Percentiles rank a stretch among this genome's conserved stretches.
These are phyloP conservation scores for Cercophora newfieldiana DNA, from an alignment of 495 filamentous ascomycete species.

Conservation along the genomic window DNA sequence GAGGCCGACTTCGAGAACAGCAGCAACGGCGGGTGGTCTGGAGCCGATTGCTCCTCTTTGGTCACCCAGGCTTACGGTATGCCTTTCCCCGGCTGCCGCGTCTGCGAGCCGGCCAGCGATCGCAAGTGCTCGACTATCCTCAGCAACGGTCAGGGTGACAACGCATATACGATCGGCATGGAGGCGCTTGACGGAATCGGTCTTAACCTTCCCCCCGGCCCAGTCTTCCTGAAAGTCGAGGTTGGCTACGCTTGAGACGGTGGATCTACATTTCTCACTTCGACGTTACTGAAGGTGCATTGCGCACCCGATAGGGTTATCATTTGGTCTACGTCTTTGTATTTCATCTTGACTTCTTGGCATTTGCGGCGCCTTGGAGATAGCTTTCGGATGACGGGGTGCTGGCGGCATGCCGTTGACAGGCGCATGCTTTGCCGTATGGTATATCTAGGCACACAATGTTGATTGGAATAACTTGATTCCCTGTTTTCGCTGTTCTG, in stretches of 20 bases:
- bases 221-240: constrained; percentile 21
- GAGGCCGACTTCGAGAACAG: constrained; percentile 40
- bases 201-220: constrained; percentile 32
- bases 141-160: constrained; percentile 33
- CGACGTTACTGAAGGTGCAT: constrained; percentile 25
- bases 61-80: constrained; percentile 33
- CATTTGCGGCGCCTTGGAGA: constrained; percentile 1
- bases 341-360: constrained; percentile 6
- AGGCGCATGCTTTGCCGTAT: constrained; percentile 1
- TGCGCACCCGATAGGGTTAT: constrained; percentile 23
- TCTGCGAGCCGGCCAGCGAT: constrained; percentile 24
- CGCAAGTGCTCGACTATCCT: constrained; percentile 37
- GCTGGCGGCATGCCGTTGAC: not conserved
- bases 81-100: constrained; percentile 36
- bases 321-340: not conserved
- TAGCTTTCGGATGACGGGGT: not conserved
- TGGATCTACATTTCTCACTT: constrained; percentile 10
- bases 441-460: constrained; percentile 7
- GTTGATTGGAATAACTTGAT: constrained; percentile 6
- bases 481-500: not conserved
- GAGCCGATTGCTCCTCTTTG: constrained; percentile 40
- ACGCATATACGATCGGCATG: constrained; percentile 41
- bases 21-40: constrained; percentile 40
- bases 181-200: constrained; percentile 39
- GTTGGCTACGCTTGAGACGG: constrained; percentile 27